Base-by-base conservation (phyloP, 106 monocot genomes). In the Platanthera guangdongensis region DNA sequence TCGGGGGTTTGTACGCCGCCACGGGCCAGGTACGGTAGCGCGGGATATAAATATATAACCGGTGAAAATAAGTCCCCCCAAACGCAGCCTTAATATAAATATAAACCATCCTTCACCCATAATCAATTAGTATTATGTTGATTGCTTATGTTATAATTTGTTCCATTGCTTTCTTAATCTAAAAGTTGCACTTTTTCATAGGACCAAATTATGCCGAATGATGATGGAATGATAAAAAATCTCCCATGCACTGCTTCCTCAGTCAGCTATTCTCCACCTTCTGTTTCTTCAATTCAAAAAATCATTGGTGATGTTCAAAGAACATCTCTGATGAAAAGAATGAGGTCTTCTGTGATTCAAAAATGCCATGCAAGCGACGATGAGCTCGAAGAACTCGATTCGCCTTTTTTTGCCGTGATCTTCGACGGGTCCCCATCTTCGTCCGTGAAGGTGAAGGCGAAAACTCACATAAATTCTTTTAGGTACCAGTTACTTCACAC, bases 311-410 rank as follows among this genome's bases (percentile, higher is more conserved):
- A 87, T 45, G 53, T 79, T 9, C 75, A 57, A 50, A 83, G 57
- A 10, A 5, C 63, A 50, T 52, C 81, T 11, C 47, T 47, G n/a
- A 57, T 84, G 0, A 72, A 50, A 50, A 84, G 82, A 77, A 88
- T 78, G 67, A 77, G 87, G 9, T 89, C 93, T 2, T 65, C 90
- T 14, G 74, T 93, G 18, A 7, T 87, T 16, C 85, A 87, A 25
- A 96, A 93, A 75, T 89, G 84, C 75, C 81, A 90, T 68, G 84
- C 83, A 5, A 96, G 95, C 11, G 95, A 96, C 22, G 95, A 96
- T 47, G 95, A 96, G 78, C 90, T 96, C 1, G 89, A 96, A 46
- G 95, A 90, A 59, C 76, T 96, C n/a, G 83, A 82, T 74, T 86
- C 90, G 9, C 95, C 92, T 8, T 76, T 95, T 9, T 39, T 81